These are phyloP conservation scores for Paramecium octaurelia DNA, from an alignment of 73 alveolate species.

Conservation along the genomic window DNA sequence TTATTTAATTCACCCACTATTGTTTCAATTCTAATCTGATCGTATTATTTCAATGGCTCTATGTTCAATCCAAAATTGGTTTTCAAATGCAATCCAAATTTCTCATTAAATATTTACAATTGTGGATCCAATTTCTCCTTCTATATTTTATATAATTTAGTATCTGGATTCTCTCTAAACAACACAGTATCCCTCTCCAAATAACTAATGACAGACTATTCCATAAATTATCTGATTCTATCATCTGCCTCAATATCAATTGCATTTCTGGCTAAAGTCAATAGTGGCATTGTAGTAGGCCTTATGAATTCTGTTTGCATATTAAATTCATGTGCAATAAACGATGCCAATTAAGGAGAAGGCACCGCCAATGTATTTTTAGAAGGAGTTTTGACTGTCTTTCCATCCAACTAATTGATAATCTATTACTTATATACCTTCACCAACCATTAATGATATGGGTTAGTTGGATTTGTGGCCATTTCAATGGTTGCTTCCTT, in stretches of 20 bases:
- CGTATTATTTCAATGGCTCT: conserved; percentile 10
- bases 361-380: conserved; percentile 58
- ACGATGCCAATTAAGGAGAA: conserved; percentile 35
- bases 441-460: not conserved
- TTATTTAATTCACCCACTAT: not conserved
- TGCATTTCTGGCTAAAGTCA: conserved; percentile 14
- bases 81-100: conserved; percentile 1
- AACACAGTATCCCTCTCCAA: conserved; percentile 52
- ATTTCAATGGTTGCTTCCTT: conserved; percentile 5
- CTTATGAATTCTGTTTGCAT: conserved; percentile 50
- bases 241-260: conserved; percentile 46
- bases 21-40: not conserved
- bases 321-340: conserved; percentile 60
- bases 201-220: conserved; percentile 1
- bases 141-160: conserved; percentile 24
- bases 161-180: conserved; percentile 48
- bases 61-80: conserved; percentile 1
- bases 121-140: conserved; percentile 48
- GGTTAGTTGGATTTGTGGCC: not conserved
- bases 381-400: conserved; percentile 37
- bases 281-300: conserved; percentile 58
- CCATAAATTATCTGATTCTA: conserved; percentile 55
- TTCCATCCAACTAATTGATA: conserved; percentile 48
- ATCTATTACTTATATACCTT: not conserved
- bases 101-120: conserved; percentile 26